Evolutionary conservation across 2,329 filamentous ascomycete species (phyloP).

Genomic region (Macrophomina phaseolina): DNA sequence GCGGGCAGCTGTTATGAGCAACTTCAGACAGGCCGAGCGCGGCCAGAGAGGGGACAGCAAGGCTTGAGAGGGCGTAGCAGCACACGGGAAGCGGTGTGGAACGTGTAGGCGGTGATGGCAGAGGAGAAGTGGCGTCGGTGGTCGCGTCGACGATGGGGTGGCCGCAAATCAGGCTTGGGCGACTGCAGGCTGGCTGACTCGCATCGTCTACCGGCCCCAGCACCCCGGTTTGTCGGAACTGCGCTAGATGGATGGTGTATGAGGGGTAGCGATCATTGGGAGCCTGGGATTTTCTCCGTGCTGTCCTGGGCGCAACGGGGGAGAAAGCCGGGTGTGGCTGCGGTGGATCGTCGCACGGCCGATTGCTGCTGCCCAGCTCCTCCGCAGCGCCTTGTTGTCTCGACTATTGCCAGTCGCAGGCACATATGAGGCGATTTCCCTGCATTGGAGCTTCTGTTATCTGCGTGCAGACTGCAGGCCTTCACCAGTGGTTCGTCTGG

Average conservation of each 20-base stretch:
- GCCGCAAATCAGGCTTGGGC: background rate
- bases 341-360: background rate
- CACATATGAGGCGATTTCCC: background rate
- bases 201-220: background rate
- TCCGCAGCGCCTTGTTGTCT: background rate
- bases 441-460: background rate
- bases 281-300: background rate
- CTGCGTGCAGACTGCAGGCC: background rate
- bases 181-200: background rate
- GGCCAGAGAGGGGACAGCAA: background rate
- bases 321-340: slow-evolving; percentile 2
- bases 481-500: background rate
- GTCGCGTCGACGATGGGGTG: background rate
- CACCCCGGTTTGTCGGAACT: background rate
- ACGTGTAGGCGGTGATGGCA: background rate
- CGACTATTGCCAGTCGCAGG: background rate
- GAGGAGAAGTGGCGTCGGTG: background rate
- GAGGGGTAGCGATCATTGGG: background rate
- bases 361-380: background rate
- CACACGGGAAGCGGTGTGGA: background rate
- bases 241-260: background rate
- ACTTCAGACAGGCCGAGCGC: background rate
- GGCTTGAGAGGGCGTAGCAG: background rate
- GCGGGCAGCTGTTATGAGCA: background rate
- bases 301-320: background rate